These are phyloP conservation scores for Ustilago xerochloae DNA, from an alignment of 1,284 basidiomycete species.

Conservation along the genomic window DNA sequence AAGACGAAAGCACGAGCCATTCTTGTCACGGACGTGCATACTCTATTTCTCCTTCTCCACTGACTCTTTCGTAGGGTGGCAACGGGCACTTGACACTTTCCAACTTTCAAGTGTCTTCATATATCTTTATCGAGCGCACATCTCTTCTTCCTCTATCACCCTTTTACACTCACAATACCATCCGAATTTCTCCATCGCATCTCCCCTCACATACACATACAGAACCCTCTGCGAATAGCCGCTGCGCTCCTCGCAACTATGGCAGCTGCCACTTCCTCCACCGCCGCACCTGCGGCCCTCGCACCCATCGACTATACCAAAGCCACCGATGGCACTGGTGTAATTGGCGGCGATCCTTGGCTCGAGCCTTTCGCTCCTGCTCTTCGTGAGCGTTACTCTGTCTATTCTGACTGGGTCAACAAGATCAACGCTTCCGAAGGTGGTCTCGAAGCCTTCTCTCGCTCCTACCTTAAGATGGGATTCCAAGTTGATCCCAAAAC, in stretches of 20 bases:
- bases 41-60: background rate
- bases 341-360: conserved; percentile 62
- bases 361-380: conserved; percentile 61
- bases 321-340: conserved; percentile 60
- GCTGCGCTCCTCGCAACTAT: conserved; percentile 2
- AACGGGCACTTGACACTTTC: background rate
- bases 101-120: background rate
- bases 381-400: conserved; percentile 51
- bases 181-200: background rate
- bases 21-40: background rate
- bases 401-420: conserved; percentile 53
- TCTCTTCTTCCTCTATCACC: background rate
- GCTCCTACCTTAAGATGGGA: conserved; percentile 87
- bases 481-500: conserved; percentile 77
- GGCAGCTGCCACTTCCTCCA: conserved; percentile 20
- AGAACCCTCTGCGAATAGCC: too few relatives aligned
- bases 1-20: conserved; percentile 11
- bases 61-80: conserved; percentile 6
- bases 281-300: conserved; percentile 12
- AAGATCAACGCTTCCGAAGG: conserved; percentile 57
- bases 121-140: background rate
- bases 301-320: conserved; percentile 54
- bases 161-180: background rate
- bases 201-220: background rate
- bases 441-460: conserved; percentile 87